These are phyloP conservation scores for Suillus plorans DNA, from an alignment of 768 basidiomycete genomes.

Conservation along the genomic window DNA sequence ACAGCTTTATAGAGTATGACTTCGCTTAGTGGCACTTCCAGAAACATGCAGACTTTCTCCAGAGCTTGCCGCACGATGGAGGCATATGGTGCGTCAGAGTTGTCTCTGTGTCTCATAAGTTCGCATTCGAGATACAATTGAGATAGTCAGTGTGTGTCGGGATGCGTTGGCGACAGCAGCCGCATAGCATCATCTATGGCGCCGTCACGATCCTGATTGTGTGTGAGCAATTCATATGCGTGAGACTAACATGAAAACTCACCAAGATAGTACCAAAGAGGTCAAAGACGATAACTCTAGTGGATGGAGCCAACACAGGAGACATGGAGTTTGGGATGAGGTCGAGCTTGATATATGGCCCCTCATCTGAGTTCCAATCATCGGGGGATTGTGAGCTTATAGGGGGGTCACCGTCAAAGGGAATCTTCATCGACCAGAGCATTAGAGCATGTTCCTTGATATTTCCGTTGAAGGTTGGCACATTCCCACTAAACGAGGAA, in stretches of 20 bases:
- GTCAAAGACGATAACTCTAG: constrained; percentile 4
- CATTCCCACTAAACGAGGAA: not conserved
- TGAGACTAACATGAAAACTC: too few relatives aligned
- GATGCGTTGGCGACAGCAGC: not conserved
- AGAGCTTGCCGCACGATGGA: not conserved
- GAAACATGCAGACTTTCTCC: not conserved
- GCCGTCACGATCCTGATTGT: not conserved
- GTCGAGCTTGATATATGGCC: not conserved
- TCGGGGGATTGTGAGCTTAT: too few relatives aligned
- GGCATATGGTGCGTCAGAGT: not conserved
- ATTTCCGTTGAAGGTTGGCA: not conserved
- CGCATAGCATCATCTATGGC: not conserved
- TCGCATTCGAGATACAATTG: not conserved
- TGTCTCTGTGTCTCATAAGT: not conserved
- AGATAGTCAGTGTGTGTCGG: not conserved
- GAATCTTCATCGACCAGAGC: not conserved
- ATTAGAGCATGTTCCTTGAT: not conserved
- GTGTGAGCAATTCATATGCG: not conserved
- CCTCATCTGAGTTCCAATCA: not conserved
- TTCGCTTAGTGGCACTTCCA: not conserved
- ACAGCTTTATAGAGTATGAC: not conserved
- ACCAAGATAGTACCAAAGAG: not conserved
- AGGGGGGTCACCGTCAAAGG: constrained; percentile 3
- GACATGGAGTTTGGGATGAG: not conserved
- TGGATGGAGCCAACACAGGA: not conserved